phyloP scores from a whole-genome alignment of 2,329 filamentous ascomycete species.

The Aspergillus novofumigatus region DNA sequence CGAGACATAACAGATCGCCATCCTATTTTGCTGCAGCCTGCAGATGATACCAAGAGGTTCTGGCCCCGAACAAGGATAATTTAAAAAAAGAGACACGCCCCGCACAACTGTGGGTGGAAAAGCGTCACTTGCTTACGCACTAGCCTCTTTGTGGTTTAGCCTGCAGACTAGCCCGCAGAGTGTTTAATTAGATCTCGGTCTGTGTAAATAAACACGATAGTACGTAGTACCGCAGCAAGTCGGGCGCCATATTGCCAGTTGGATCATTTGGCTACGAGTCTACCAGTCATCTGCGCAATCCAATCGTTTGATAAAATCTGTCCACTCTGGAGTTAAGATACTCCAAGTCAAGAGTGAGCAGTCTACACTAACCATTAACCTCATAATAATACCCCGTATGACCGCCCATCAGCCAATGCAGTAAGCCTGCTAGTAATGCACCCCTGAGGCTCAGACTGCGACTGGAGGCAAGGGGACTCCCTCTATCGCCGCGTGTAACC shows the following conservation, averaged over 20 bases:
- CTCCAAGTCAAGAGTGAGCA: no score
- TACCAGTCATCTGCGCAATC: no score
- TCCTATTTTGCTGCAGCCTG: not conserved
- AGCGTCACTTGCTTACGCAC: not conserved
- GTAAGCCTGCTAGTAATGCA: not conserved
- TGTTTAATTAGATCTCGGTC: not conserved
- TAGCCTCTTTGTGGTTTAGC: not conserved
- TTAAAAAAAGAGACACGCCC: not conserved
- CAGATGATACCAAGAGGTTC: not conserved
- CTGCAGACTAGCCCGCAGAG: not conserved
- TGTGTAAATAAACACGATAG: not conserved
- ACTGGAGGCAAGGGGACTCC: not conserved
- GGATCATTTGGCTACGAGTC: no score
- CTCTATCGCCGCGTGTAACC: not conserved
- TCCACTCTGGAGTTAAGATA: no score
- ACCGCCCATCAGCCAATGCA: no score
- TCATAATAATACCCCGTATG: no score
- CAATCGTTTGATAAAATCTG: no score
- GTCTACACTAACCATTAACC: no score
- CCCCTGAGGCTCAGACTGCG: not conserved
- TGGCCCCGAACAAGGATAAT: not conserved
- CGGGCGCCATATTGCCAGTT: no score
- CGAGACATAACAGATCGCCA: no score
- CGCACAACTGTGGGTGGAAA: not conserved
- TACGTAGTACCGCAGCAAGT: no score